Evolutionary conservation across 495 filamentous ascomycete genomes (phyloP), one percentile per base, ranked within the genome.

Genomic region (Penicillium pulvis): DNA sequence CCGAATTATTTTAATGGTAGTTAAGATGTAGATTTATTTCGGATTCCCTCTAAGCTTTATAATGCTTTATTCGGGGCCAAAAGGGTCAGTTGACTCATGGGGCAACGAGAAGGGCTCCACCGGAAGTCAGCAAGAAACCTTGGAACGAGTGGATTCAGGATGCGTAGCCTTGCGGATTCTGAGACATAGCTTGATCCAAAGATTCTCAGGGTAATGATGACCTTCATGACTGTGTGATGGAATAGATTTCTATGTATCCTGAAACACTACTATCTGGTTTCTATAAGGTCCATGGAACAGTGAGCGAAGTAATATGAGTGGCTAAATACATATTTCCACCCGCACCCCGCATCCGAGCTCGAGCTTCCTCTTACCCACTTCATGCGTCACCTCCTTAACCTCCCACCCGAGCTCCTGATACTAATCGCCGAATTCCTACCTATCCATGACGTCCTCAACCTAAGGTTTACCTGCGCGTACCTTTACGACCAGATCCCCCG

Each of bases 351-450:
- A 30, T 28, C 26, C 48, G 20, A 9, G 26, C 48, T 16, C 51
- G 42, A 39, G 33, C 36, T 53, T 42, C 31, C 16, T n/a, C 19
- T 23, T 20, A 17, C 31, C 47, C 11, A 24, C 31, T 20, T 12
- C 51, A 64, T 65, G 58, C n/a, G 42, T 4, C 65, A 66, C 10
- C 63, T 83, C n/a, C 48, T 71, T 24, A 72, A 79, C 39, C 76
- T 88, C 17, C 85, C 85, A 12, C 63, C 78, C 0, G 85, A 88
- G 63, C 67, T 88, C 12, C 85, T 86, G 52, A 75, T 77, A 46
- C 71, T 78, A 47, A 76, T 88, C 58, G 74, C 81, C 57, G 71
- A 78, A 59, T 76, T 79, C 63, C 75, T 88, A 26, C 76, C 81
- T 60, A 74, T 79, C 26, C 81, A 83, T 61, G 82, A 85, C 65